Base-by-base conservation (phyloP, 2,329 filamentous ascomycete species). In the Akanthomyces uredinophilus region DNA sequence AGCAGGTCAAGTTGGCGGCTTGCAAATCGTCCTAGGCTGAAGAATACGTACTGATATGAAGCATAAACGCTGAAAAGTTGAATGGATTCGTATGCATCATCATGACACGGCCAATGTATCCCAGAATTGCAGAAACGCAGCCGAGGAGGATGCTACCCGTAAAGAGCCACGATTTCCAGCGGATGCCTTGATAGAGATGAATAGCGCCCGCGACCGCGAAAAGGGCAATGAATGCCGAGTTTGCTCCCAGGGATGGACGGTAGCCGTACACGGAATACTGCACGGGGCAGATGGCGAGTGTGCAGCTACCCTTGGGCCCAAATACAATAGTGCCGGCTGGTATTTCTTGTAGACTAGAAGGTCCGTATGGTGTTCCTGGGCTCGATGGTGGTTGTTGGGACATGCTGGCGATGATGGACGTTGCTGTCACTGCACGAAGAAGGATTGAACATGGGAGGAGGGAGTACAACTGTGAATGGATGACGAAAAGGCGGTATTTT, bases 91-190 rank as follows among this genome's bases (percentile, higher is more conserved):
- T 64, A 64, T 83, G 75, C 50, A 86, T 74, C 50, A 86, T 74
- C 60, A 84, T 67, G 35, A 86, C 72, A 5, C 85, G 78, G 1
- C 84, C 87, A 1, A 74, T 73, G 64, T 90, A 89, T 32, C 87
- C 87, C 35, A 86, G 68, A 20, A 87, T 79, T 68, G 87, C 86
- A 53, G 80, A 74, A 11, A 81, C 63, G 66, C 80, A 83, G 32
- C 87, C 87, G 6, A 77, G 4, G 6, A 29, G 66, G 32, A 13
- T 22, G 3, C 83, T 66, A 77, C 88, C 83, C 77, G 6, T 64
- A 50, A 80, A 83, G 55, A 72, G 75, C 73, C 76, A 78, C 16
- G 70, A 71, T 39, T 69, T 74, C 72, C 72, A 77, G 16, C 72
- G 66, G 24, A 77, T 22, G 47, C 79, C 79, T 18, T 77, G 70